Evolutionary conservation across 2,329 filamentous ascomycete species (phyloP), one percentile per base, ranked within the genome.

Genomic region (Aspergillus brasiliensis): DNA sequence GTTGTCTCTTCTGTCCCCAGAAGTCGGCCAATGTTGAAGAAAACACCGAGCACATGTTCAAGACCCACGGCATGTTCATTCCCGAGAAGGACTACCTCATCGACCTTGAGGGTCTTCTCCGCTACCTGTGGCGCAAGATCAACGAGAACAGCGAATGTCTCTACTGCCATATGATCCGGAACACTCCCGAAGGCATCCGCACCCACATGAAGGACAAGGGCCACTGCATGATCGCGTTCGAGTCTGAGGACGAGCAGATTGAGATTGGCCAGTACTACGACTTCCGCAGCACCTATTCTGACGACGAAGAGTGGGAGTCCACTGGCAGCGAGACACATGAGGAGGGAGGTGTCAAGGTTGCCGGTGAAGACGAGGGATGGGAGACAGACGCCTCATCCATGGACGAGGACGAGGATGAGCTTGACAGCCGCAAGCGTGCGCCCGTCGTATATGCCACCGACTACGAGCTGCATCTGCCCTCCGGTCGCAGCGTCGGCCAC

Each of bases 191-290:
- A 59, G 94, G 91, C 17, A 87, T 93, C 25, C 93, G 97, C 73
- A 97, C 93, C 0, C 95, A 99, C 75, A 99, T 99, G 95, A 88
- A 92, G 47, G 95, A 99, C 75, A 94, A 92, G 73, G 90, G 92
- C 0, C 95, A 99, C 78, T 98, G 94, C 84, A 97, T 93, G 85
- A 96, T 99, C 67, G 93, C 92, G 0, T 99, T 94, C 75, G 88
- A 89, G 54, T 89, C 88, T 0, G 91, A 97, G 73, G 89, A 90
- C 37, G 92, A 98, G 72, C 92, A 97, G 79, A 84, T 98, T 28
- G 92, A 96, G 58, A 91, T 99, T 71, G 95, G 95, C 58, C 91
- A 98, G 65, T 97, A 91, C 76, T 99, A 99, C 77, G 95, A 99
- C 73, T 99, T 99, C 83, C 86, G 91, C 65, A 91, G 91, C 78